Conservation (phyloP, 805 yeast genomes). For the Kodamaea kakaduensis region DNA sequence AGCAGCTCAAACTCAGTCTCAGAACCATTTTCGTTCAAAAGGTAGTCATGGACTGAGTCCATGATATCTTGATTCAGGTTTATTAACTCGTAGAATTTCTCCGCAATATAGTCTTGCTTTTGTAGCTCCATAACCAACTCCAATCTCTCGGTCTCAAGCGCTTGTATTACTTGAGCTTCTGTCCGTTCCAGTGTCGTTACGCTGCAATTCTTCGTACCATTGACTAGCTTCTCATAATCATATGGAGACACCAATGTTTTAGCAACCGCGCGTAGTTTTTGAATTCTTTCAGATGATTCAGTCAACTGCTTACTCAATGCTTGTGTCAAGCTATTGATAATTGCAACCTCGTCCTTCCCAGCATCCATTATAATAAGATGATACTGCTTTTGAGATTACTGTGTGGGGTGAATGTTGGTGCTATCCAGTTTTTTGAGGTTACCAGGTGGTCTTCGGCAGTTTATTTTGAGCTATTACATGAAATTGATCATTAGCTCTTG, state of each 20-base stretch:
- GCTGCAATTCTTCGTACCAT: neutral
- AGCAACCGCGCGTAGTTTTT: slow-evolving; percentile 16
- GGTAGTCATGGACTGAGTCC: slow-evolving; percentile 29
- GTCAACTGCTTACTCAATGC: slow-evolving; percentile 16
- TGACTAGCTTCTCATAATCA: slow-evolving; percentile 12
- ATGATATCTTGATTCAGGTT: slow-evolving; percentile 32
- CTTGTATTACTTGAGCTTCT: slow-evolving; percentile 2
- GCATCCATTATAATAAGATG: too few species aligned
- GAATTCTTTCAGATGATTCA: slow-evolving; percentile 19
- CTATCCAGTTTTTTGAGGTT: too few species aligned
- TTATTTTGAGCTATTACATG: too few species aligned
- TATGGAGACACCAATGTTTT: slow-evolving; percentile 17
- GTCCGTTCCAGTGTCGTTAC: neutral
- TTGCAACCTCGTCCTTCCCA: slow-evolving; percentile 18
- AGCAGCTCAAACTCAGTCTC: slow-evolving; percentile 11
- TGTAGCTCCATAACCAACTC: slow-evolving; percentile 37
- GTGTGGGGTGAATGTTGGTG: too few species aligned
- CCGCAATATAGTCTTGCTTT: slow-evolving; percentile 30
- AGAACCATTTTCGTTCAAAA: slow-evolving; percentile 18
- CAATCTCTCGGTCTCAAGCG: slow-evolving; percentile 28
- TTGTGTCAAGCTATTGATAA: slow-evolving; percentile 16
- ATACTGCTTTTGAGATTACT: too few species aligned
- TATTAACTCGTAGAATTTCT: slow-evolving; percentile 29
- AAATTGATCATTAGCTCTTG: too few species aligned
- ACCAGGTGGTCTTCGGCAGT: too few species aligned